A percentile compares a stretch with the other conserved stretches of the same genome.
Conservation (phyloP, 1,284 basidiomycete genomes). For the Microbotryum scabiosae region DNA sequence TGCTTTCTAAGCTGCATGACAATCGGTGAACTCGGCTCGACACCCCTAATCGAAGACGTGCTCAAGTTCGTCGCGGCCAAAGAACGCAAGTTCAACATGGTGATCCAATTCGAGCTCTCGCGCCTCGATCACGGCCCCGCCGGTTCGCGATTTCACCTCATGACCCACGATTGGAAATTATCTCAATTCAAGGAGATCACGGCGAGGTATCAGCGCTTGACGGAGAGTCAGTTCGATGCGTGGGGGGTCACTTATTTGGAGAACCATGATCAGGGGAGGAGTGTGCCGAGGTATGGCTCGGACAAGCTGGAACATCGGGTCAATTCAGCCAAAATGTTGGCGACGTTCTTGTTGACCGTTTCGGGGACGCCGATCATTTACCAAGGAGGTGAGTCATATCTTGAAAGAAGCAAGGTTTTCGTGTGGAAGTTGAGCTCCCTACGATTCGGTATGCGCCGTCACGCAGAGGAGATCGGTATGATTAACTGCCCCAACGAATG, state of each 20-base stretch:
- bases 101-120: constrained; percentile 53
- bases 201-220: constrained; percentile 28
- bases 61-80: constrained; percentile 52
- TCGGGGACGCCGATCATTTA: constrained; percentile 62
- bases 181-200: constrained; percentile 53
- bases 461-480: constrained; percentile 54
- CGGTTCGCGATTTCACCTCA: constrained; percentile 39
- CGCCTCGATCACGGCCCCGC: constrained; percentile 6
- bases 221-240: neutral
- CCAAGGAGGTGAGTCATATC: constrained; percentile 46
- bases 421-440: no score
- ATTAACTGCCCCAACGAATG: constrained; percentile 58
- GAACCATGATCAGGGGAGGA: constrained; percentile 55
- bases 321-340: constrained; percentile 56
- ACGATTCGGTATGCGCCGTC: neutral
- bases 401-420: no score
- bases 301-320: constrained; percentile 52
- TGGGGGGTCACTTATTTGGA: constrained; percentile 38
- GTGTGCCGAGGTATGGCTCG: constrained; percentile 56
- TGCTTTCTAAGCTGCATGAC: constrained; percentile 46
- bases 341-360: constrained; percentile 54
- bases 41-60: constrained; percentile 38
- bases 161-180: constrained; percentile 49
- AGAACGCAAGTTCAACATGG: constrained; percentile 55
- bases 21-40: constrained; percentile 59